Conservation (phyloP, 2,329 filamentous ascomycete genomes). For the Aureobasidium sp. region DNA sequence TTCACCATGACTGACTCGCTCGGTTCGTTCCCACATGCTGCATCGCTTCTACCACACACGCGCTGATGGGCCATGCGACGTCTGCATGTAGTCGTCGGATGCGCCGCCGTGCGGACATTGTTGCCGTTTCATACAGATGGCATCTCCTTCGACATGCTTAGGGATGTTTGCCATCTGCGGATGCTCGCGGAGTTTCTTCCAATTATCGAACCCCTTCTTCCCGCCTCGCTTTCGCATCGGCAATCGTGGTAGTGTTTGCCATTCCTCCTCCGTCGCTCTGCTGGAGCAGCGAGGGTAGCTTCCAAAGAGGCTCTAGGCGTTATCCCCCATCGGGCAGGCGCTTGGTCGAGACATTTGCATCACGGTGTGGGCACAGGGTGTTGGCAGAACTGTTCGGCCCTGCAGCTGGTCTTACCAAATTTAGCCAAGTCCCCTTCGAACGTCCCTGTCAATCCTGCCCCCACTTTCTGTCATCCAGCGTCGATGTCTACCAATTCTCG, state of each 20-base stretch:
- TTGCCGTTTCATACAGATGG: neutral
- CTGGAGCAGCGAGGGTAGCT: neutral
- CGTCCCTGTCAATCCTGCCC: slow-evolving; percentile 4
- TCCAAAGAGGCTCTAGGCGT: neutral
- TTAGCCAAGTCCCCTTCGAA: neutral
- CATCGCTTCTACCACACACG: neutral
- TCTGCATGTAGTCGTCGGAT: neutral
- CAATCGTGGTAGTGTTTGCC: neutral
- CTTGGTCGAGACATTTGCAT: neutral
- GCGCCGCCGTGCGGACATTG: neutral
- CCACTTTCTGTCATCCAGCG: slow-evolving; percentile 4
- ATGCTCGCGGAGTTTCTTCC: neutral
- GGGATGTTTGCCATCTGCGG: neutral
- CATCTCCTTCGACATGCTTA: neutral
- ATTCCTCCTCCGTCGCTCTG: neutral
- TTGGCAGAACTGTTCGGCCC: neutral
- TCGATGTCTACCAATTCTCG: slow-evolving; percentile 4
- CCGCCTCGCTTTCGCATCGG: neutral
- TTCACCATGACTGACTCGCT: neutral
- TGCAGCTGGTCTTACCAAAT: neutral
- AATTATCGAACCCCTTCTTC: neutral
- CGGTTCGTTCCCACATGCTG: neutral
- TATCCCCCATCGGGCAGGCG: neutral
- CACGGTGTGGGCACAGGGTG: neutral
- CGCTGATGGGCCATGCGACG: neutral